Evolutionary conservation across 2,329 filamentous ascomycete species (phyloP).

Genomic region (Curvularia hawaiiensis): DNA sequence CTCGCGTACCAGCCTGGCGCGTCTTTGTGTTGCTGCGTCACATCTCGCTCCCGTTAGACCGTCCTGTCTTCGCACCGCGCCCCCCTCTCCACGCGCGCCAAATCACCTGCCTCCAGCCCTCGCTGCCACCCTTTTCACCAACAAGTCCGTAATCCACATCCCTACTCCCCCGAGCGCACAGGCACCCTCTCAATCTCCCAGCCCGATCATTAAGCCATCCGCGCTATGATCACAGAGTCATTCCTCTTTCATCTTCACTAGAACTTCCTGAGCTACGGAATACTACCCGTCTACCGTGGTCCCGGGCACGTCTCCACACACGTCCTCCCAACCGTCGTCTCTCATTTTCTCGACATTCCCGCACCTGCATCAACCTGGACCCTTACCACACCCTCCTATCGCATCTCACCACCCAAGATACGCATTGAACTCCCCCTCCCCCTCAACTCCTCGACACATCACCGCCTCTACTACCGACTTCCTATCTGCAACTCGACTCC

Average conservation of each 20-base stretch:
- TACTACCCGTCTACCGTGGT: slow-evolving; percentile 50
- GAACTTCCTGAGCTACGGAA: slow-evolving; percentile 47
- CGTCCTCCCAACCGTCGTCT: slow-evolving; percentile 48
- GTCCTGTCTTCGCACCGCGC: slow-evolving; percentile 24
- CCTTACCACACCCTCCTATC: slow-evolving; percentile 47
- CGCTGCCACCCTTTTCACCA: slow-evolving; percentile 29
- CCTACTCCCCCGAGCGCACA: slow-evolving; percentile 44
- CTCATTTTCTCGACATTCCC: slow-evolving; percentile 49
- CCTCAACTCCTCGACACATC: slow-evolving; percentile 30
- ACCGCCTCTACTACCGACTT: slow-evolving; percentile 21
- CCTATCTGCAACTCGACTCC: slow-evolving; percentile 11
- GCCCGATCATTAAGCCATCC: slow-evolving; percentile 44
- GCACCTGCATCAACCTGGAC: slow-evolving; percentile 49
- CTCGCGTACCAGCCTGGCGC: slow-evolving; percentile 23
- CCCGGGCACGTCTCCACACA: slow-evolving; percentile 49
- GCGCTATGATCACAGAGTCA: slow-evolving; percentile 48
- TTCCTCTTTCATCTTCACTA: slow-evolving; percentile 48
- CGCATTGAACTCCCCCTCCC: slow-evolving; percentile 41
- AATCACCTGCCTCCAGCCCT: slow-evolving; percentile 22
- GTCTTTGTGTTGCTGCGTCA: slow-evolving; percentile 29
- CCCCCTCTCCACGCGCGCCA: slow-evolving; percentile 10
- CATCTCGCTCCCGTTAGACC: slow-evolving; percentile 29
- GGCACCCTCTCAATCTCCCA: slow-evolving; percentile 41
- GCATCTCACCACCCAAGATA: slow-evolving; percentile 41
- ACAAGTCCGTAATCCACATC: slow-evolving; percentile 40